A percentile compares a stretch with the other conserved stretches of the same genome.
These are phyloP conservation scores for Aspergillus affinis DNA, from an alignment of 495 filamentous ascomycete species.

Conservation along the genomic window DNA sequence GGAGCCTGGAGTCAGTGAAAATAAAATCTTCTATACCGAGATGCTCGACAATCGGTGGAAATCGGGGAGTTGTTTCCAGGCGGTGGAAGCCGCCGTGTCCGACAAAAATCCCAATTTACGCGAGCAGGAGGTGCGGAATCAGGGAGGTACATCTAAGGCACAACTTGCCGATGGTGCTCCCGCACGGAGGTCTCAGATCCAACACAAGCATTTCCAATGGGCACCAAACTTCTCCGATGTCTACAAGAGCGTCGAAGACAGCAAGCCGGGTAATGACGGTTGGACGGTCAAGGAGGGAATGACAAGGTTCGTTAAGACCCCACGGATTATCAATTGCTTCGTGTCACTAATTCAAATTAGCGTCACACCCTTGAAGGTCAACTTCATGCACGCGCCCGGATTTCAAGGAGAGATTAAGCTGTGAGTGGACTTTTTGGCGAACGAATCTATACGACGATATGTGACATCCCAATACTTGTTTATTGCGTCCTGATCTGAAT, in stretches of 20 bases:
- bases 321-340: background rate
- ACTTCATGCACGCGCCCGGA: slow-evolving; percentile 79
- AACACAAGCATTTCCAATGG: slow-evolving; percentile 92
- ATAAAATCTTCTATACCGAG: slow-evolving; percentile 72
- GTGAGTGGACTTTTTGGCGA: slow-evolving; percentile 63
- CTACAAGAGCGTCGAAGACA: slow-evolving; percentile 75
- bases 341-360: slow-evolving; percentile 42
- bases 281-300: slow-evolving; percentile 88
- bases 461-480: slow-evolving; percentile 22
- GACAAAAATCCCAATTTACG: slow-evolving; percentile 44
- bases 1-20: slow-evolving; percentile 61
- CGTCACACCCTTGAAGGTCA: slow-evolving; percentile 86
- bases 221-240: slow-evolving; percentile 84
- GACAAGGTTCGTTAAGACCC: slow-evolving; percentile 68
- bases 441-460: slow-evolving; percentile 26
- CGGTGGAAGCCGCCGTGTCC: slow-evolving; percentile 51
- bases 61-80: slow-evolving; percentile 79
- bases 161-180: slow-evolving; percentile 16
- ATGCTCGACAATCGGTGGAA: slow-evolving; percentile 90
- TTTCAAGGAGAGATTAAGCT: slow-evolving; percentile 78
- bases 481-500: background rate
- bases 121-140: slow-evolving; percentile 64
- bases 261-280: slow-evolving; percentile 84
- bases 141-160: slow-evolving; percentile 48
- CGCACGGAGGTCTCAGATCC: slow-evolving; percentile 41